Conservation (phyloP, 371 early-diverging fungal genomes). For the Neoconidiobolus thromboides region DNA sequence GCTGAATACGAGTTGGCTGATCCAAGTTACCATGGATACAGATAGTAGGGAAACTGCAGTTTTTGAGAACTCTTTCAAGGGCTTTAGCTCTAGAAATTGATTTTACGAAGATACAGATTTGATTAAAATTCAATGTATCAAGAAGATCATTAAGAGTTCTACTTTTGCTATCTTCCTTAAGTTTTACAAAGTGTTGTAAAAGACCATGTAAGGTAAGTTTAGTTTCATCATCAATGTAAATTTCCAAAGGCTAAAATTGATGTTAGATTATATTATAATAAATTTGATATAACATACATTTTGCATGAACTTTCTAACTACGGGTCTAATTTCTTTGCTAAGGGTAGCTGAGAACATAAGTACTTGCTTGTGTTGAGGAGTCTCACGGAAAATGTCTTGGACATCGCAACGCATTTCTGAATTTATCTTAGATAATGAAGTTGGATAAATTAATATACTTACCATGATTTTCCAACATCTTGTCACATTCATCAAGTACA, state of each 20-base stretch:
- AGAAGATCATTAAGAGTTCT: constrained; percentile 84
- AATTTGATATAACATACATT: constrained; percentile 22
- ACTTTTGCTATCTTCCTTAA: constrained; percentile 80
- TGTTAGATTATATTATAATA: background rate
- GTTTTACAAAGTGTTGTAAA: constrained; percentile 83
- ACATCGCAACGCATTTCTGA: constrained; percentile 92
- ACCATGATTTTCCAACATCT: constrained; percentile 82
- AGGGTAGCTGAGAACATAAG: constrained; percentile 97
- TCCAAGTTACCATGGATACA: constrained; percentile 81
- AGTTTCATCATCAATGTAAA: constrained; percentile 96
- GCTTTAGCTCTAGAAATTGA: constrained; percentile 74
- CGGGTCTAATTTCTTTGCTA: constrained; percentile 73
- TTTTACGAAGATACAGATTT: constrained; percentile 95
- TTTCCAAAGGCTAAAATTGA: constrained; percentile 61
- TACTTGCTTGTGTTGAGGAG: constrained; percentile 93
- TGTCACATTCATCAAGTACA: constrained; percentile 99
- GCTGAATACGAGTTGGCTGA: constrained; percentile 77
- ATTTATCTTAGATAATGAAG: background rate
- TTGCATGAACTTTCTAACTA: constrained; percentile 94
- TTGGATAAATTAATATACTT: constrained; percentile 14
- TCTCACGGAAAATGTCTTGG: constrained; percentile 85
- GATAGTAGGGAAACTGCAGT: constrained; percentile 86
- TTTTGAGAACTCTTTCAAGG: constrained; percentile 67
- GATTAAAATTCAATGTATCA: constrained; percentile 88
- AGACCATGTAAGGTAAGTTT: constrained; percentile 95